Evolutionary conservation across 2,329 filamentous ascomycete genomes (phyloP).

Genomic region (Colletotrichum eremochloae): DNA sequence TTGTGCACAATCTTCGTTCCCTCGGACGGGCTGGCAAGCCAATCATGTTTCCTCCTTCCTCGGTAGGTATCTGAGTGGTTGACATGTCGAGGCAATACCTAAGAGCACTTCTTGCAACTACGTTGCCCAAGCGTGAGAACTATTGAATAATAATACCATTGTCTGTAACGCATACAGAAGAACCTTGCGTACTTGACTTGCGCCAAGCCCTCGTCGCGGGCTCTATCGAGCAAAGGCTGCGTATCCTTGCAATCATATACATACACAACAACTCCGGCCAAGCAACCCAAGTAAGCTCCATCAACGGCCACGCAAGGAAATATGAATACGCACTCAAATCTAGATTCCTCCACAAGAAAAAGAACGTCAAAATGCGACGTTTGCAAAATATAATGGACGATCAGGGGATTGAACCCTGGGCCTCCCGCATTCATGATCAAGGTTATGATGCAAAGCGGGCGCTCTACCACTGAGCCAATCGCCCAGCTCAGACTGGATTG

Average conservation of each 20-base stretch:
- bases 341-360: too few relatives aligned
- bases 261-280: too few relatives aligned
- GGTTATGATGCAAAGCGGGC: constrained; percentile 20
- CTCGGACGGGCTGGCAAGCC: background rate
- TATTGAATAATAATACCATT: background rate
- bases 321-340: background rate
- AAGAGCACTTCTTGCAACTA: background rate
- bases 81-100: background rate
- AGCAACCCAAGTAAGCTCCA: background rate
- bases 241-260: background rate
- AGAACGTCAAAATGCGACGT: background rate
- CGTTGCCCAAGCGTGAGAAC: background rate
- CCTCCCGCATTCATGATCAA: constrained; percentile 5
- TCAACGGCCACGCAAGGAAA: background rate
- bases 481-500: background rate
- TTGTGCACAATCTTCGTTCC: too few relatives aligned
- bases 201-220: background rate
- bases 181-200: background rate
- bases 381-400: constrained; percentile 12
- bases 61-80: background rate
- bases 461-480: constrained; percentile 24
- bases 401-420: constrained; percentile 29
- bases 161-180: too few relatives aligned
- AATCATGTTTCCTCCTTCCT: background rate
- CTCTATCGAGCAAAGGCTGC: background rate